Conservation (phyloP, 2,329 filamentous ascomycete species). For the Neonectria faginata region DNA sequence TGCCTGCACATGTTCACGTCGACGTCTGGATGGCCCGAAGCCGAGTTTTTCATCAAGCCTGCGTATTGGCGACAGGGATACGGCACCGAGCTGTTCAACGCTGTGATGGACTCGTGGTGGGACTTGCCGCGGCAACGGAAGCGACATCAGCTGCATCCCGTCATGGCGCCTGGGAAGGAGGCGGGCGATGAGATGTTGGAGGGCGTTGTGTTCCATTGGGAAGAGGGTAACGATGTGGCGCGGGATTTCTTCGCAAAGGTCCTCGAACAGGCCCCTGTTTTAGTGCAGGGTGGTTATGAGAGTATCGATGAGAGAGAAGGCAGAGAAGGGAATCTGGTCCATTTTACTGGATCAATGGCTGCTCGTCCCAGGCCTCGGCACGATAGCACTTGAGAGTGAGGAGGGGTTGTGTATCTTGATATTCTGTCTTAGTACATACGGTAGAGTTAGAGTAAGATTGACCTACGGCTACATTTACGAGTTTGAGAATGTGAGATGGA, state of each 20-base stretch:
- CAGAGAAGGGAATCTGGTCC: slow-evolving; percentile 26
- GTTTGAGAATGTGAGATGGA: too few relatives aligned
- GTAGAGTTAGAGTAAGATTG: too few relatives aligned
- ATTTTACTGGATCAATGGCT: slow-evolving; percentile 25
- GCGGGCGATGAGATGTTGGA: slow-evolving; percentile 31
- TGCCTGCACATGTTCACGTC: slow-evolving; percentile 31
- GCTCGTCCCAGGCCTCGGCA: slow-evolving; percentile 16
- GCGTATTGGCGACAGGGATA: slow-evolving; percentile 34
- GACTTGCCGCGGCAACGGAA: slow-evolving; percentile 29
- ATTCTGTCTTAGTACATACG: too few relatives aligned
- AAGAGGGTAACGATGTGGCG: slow-evolving; percentile 28
- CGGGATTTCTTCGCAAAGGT: slow-evolving; percentile 32
- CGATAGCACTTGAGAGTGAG: neutral
- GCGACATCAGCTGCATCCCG: slow-evolving; percentile 30
- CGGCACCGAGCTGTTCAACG: slow-evolving; percentile 31
- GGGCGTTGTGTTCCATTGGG: slow-evolving; percentile 33
- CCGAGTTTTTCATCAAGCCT: slow-evolving; percentile 35
- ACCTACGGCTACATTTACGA: too few relatives aligned
- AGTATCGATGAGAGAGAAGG: slow-evolving; percentile 33
- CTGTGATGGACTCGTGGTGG: slow-evolving; percentile 37
- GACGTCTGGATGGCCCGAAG: slow-evolving; percentile 35
- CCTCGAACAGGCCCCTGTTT: slow-evolving; percentile 27
- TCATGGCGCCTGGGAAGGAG: slow-evolving; percentile 18
- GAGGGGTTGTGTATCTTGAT: too few relatives aligned
- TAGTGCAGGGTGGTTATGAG: slow-evolving; percentile 28